Percentiles rank a stretch among this genome's conserved stretches.
Conservation (phyloP, 352 stramenopile species). For the Globisporangium camurandrum region DNA sequence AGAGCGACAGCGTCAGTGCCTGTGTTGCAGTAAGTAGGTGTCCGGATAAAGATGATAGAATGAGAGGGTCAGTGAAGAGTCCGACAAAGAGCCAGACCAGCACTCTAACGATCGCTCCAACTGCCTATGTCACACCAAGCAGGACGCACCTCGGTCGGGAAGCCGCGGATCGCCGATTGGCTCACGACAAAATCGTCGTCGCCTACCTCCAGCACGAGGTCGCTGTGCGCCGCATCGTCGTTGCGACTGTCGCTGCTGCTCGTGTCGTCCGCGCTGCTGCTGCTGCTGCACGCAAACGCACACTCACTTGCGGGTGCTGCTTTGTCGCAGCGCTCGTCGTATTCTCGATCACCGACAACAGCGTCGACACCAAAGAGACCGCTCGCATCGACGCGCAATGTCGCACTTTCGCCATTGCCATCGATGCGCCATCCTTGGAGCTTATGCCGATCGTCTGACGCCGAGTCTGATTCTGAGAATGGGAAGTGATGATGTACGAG, state of each 20-base stretch:
- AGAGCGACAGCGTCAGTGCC: conserved; percentile 51
- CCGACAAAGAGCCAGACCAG: conserved; percentile 1
- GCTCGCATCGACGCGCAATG: conserved; percentile 38
- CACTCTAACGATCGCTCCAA: not conserved
- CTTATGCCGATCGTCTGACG: conserved; percentile 9
- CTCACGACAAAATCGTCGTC: conserved; percentile 36
- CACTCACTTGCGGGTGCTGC: conserved; percentile 45
- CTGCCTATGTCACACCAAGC: not conserved
- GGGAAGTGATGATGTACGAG: conserved; percentile 33
- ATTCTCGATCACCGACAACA: conserved; percentile 48
- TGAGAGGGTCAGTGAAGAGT: no score
- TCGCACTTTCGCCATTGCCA: conserved; percentile 28
- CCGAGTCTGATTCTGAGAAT: not conserved
- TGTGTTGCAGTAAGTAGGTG: no score
- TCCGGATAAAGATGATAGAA: no score
- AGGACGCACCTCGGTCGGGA: conserved; percentile 31
- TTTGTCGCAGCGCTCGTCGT: conserved; percentile 57
- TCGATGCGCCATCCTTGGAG: conserved; percentile 40
- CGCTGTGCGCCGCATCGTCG: conserved; percentile 10
- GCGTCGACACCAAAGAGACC: conserved; percentile 54
- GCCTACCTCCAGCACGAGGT: conserved; percentile 29
- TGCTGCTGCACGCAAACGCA: conserved; percentile 40
- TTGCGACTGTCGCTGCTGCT: no score
- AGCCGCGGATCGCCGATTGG: conserved; percentile 18
- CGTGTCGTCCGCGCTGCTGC: no score